A percentile compares a stretch with the other conserved stretches of the same genome.
phyloP scores from a whole-genome alignment of 202 grass and related monocot genomes.

The Carex arenaria region DNA sequence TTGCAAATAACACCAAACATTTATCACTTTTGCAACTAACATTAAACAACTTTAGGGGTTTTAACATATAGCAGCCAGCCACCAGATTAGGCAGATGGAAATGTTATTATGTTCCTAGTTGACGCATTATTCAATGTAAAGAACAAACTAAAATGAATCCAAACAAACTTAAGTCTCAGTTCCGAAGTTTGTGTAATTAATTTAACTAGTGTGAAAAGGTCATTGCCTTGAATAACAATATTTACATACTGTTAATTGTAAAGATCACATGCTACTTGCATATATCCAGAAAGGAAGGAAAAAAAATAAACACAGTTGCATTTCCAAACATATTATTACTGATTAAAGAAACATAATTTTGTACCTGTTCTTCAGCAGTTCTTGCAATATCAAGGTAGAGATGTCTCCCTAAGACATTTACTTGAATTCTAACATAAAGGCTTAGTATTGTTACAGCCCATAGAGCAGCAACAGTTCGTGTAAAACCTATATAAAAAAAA shows the following conservation, averaged over 20 bases:
- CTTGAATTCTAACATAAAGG: constrained; percentile 95
- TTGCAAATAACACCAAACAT: background rate
- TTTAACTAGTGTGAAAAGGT: background rate
- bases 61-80: background rate
- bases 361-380: constrained; percentile 35
- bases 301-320: background rate
- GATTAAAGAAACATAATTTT: background rate
- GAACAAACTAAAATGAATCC: background rate
- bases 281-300: background rate
- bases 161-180: background rate
- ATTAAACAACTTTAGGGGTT: background rate
- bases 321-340: background rate
- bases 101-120: background rate
- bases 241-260: background rate
- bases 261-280: background rate
- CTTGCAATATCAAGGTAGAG: constrained; percentile 86
- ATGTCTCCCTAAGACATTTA: constrained; percentile 94
- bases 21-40: background rate
- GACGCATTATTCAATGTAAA: background rate
- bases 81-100: background rate
- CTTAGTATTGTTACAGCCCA: constrained; percentile 91
- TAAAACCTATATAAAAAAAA: constrained; percentile 59
- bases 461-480: constrained; percentile 63
- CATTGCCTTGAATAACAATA: background rate
- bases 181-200: background rate